Conservation (phyloP, 176 grass and related monocot species). For the Zea luxurians region DNA sequence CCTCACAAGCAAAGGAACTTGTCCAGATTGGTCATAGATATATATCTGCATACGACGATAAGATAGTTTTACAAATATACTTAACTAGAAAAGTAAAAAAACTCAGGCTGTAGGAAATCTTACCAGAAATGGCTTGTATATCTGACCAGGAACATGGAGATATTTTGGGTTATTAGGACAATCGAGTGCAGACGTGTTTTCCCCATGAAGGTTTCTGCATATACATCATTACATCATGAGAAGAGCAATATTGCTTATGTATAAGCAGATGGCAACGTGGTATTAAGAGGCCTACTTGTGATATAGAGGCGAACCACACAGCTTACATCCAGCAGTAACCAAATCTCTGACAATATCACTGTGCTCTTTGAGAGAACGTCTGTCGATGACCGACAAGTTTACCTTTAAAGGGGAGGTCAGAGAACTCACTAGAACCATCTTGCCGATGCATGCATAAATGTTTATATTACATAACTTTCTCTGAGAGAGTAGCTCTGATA, state of each 20-base stretch:
- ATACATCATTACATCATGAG: constrained; percentile 26
- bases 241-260: constrained; percentile 5
- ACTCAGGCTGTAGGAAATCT: background rate
- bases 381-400: constrained; percentile 35
- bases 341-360: constrained; percentile 46
- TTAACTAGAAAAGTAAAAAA: constrained; percentile 3
- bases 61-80: background rate
- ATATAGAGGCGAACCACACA: constrained; percentile 53
- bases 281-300: constrained; percentile 44
- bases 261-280: background rate
- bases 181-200: constrained; percentile 35
- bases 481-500: constrained; percentile 50
- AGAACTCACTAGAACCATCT: constrained; percentile 40
- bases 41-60: constrained; percentile 40
- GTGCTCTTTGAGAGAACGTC: constrained; percentile 32
- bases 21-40: constrained; percentile 60
- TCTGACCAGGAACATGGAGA: constrained; percentile 51
- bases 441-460: constrained; percentile 43
- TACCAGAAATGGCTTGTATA: constrained; percentile 66
- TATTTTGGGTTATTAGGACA: constrained; percentile 55
- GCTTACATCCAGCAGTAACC: constrained; percentile 55
- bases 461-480: constrained; percentile 31
- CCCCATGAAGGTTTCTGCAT: constrained; percentile 40
- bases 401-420: constrained; percentile 17
- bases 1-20: constrained; percentile 57